These are phyloP conservation scores for Rhytidiadelphus loreus DNA, from an alignment of 225 moss, liverwort and hornwort genomes.

Conservation along the genomic window DNA sequence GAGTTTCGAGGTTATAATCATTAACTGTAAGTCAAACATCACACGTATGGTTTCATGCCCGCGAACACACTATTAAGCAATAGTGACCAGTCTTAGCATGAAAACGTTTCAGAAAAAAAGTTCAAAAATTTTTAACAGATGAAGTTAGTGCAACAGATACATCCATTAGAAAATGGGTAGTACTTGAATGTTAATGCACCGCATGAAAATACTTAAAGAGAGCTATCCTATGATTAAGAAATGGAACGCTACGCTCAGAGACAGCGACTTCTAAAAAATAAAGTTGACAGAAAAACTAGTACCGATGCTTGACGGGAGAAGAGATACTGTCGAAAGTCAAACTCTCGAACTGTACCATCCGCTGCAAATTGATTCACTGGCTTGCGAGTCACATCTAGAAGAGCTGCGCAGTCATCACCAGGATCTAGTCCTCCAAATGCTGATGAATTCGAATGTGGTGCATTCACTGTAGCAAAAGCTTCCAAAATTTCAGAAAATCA, in stretches of 20 bases:
- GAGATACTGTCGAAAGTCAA: slow-evolving; percentile 97
- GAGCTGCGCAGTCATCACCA: slow-evolving; percentile 78
- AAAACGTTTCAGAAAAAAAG: neutral
- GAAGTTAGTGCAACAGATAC: neutral
- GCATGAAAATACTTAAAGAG: neutral
- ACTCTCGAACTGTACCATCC: slow-evolving; percentile 78
- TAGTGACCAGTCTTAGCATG: neutral
- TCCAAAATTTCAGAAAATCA: neutral
- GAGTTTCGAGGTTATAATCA: neutral
- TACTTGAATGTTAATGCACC: neutral
- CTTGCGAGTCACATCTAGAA: slow-evolving; percentile 74
- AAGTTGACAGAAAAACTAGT: neutral
- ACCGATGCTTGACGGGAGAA: slow-evolving; percentile 96
- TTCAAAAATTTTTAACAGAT: neutral
- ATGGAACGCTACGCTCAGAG: neutral
- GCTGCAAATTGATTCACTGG: slow-evolving; percentile 66
- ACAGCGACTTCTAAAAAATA: neutral
- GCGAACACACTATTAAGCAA: neutral
- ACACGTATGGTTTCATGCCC: neutral
- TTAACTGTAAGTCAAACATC: neutral
- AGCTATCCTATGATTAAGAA: neutral
- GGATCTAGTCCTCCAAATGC: slow-evolving; percentile 81
- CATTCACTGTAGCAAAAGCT: slow-evolving; percentile 53
- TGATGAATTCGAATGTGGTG: slow-evolving; percentile 44
- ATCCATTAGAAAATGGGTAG: neutral